Base-by-base conservation (phyloP, 2,329 filamentous ascomycete species). In the Cercospora janseana region DNA sequence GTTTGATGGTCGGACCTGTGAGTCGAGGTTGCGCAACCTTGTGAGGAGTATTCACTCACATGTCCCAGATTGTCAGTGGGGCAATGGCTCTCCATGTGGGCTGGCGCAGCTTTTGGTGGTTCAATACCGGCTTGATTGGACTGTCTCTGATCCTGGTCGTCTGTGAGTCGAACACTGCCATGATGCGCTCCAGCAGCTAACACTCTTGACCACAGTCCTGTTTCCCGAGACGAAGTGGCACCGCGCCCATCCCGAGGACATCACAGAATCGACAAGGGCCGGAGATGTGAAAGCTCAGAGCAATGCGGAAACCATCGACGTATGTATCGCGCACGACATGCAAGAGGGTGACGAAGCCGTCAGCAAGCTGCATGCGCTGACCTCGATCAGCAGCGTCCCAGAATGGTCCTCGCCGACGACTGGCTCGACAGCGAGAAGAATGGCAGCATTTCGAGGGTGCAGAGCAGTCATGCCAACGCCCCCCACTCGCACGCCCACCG, bases 101-200 rank as follows among this genome's bases (percentile, higher is more conserved):
- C 40, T 83, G 79, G 78, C 71, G 79, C 20, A 80, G 70, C 60
- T 85, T 85, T 64, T 85, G 80, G 79, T 85, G 81, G 81, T 70
- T 85, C 55, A 83, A 84, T 55, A 77, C 79, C 2, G 82, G 63
- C 1, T 43, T 85, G 1, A 66, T 81, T 2, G 75, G 69, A 1
- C 60, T 78, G 3, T 74, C 75, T 0, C 66, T 78, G 16, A 23
- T 82, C 4, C 69, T 80, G 61, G 71, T 77, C 26, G 63, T 83
- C 21, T 80, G 44, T 47, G 31, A 47, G 44, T 27, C 15, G 10
- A 12, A 5, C 6, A 16, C 20, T 13, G 16, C 13, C 16, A 9
- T 23, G 16, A 16, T 23, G 16, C 1, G 4, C n/a, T n/a, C 9
- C 1, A 9, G 4, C 16, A 15, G 10, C 38, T 28, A 18, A 28